These are phyloP conservation scores for Cicer judaicum DNA, from an alignment of 306 rosid genomes.

Conservation along the genomic window DNA sequence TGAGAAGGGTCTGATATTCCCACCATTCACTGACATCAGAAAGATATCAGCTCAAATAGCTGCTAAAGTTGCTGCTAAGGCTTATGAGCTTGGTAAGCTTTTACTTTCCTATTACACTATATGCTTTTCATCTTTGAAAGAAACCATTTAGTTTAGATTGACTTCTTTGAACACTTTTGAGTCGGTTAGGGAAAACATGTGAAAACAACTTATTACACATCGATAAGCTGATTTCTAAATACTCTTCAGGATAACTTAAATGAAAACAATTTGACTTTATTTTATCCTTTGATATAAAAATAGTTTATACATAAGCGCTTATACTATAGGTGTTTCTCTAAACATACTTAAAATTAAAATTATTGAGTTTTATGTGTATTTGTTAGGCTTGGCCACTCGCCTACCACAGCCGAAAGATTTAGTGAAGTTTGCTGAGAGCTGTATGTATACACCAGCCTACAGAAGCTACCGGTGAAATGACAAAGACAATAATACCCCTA, in stretches of 20 bases:
- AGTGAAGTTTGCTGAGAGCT: conserved; percentile 88
- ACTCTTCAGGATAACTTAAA: too few species aligned
- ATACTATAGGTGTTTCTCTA: neutral
- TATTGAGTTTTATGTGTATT: conserved; percentile 19
- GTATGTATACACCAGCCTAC: conserved; percentile 92
- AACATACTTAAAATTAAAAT: neutral
- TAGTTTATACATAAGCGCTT: neutral
- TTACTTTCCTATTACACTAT: neutral
- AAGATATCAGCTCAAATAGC: conserved; percentile 95
- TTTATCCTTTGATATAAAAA: too few species aligned
- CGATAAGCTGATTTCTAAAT: too few species aligned
- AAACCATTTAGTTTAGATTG: too few species aligned
- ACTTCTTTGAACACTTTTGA: too few species aligned
- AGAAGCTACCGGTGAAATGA: conserved; percentile 72
- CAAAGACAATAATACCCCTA: neutral
- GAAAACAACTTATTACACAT: too few species aligned
- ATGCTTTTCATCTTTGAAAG: too few species aligned
- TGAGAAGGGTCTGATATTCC: conserved; percentile 82
- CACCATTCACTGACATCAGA: conserved; percentile 92
- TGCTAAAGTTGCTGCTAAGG: conserved; percentile 92
- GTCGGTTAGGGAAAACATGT: too few species aligned
- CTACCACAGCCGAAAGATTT: conserved; percentile 90
- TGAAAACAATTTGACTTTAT: too few species aligned
- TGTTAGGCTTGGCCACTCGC: conserved; percentile 90
- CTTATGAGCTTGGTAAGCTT: conserved; percentile 85